These are phyloP conservation scores for Xylaria sp. DNA, from an alignment of 2,329 filamentous ascomycete species.

Conservation along the genomic window DNA sequence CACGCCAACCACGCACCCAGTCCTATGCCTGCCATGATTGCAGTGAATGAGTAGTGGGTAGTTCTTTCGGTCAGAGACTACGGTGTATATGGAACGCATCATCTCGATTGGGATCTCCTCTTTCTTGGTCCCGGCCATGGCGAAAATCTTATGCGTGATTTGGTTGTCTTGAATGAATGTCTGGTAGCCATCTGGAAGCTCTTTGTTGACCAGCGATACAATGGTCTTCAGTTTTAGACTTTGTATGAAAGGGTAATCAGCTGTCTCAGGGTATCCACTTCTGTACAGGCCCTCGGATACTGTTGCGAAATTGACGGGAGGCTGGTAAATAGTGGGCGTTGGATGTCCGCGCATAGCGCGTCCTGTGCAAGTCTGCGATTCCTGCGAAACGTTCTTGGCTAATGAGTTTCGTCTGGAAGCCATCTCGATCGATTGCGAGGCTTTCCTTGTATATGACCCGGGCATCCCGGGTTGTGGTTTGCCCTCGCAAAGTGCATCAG, in stretches of 20 bases:
- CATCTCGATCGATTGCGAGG: conserved; percentile 16
- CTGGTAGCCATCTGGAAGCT: conserved; percentile 64
- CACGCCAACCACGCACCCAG: conserved; percentile 86
- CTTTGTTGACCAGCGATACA: conserved; percentile 74
- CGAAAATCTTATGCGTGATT: conserved; percentile 79
- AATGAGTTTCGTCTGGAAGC: conserved; percentile 8
- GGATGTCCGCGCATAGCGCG: conserved; percentile 13
- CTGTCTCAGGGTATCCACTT: conserved; percentile 79
- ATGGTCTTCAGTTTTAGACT: conserved; percentile 80
- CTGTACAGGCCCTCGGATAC: conserved; percentile 82
- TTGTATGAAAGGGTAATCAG: conserved; percentile 77
- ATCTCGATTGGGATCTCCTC: conserved; percentile 72
- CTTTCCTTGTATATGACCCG: conserved; percentile 15
- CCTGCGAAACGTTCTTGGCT: conserved; percentile 12
- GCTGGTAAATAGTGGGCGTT: conserved; percentile 5
- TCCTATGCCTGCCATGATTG: conserved; percentile 94
- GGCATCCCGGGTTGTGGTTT: conserved; percentile 2
- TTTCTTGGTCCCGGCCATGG: conserved; percentile 91
- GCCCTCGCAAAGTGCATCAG: conserved; percentile 9
- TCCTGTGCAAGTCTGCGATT: conserved; percentile 25
- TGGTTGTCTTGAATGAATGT: conserved; percentile 73
- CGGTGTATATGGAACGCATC: conserved; percentile 76
- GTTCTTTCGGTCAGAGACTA: conserved; percentile 77
- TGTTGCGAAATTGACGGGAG: conserved; percentile 78
- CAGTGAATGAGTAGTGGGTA: conserved; percentile 89